A percentile compares a stretch with the other conserved stretches of the same genome.
Evolutionary conservation across 1,284 basidiomycete species (phyloP).

Genomic region (Inonotus obliquus): DNA sequence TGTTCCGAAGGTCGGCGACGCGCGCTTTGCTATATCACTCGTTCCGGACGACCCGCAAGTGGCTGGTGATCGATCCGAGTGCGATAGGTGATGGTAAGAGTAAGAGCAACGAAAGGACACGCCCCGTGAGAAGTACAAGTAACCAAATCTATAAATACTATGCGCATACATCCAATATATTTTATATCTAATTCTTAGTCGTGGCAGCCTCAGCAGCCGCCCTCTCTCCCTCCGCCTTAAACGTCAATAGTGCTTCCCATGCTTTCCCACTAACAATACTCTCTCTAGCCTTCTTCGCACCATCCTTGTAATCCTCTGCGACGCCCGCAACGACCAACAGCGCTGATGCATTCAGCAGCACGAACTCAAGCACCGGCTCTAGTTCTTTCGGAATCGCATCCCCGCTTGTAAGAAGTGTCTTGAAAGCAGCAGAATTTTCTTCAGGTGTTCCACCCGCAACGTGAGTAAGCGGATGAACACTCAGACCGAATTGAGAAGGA

Average conservation of each 20-base stretch:
- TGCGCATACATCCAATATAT: background rate
- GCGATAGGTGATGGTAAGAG: background rate
- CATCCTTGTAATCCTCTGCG: conserved; percentile 66
- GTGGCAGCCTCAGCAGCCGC: background rate
- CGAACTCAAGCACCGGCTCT: conserved; percentile 71
- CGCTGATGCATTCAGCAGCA: conserved; percentile 82
- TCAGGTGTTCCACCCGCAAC: conserved; percentile 72
- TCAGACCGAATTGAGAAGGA: conserved; percentile 68
- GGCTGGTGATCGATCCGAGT: too few species aligned
- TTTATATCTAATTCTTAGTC: background rate
- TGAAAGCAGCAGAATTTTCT: conserved; percentile 72
- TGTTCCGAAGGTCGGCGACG: conserved; percentile 10
- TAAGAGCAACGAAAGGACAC: background rate
- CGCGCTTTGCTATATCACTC: background rate
- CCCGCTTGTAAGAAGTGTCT: conserved; percentile 50
- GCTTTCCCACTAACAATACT: conserved; percentile 73
- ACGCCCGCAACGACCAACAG: conserved; percentile 77
- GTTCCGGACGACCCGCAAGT: background rate
- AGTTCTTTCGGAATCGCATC: conserved; percentile 46
- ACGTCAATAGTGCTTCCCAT: conserved; percentile 62
- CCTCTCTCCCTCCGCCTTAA: conserved; percentile 33
- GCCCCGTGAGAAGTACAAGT: background rate
- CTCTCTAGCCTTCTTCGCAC: conserved; percentile 67
- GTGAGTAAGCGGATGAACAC: conserved; percentile 57
- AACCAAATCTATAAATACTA: background rate